Percentiles rank a stretch among this genome's conserved stretches.
Evolutionary conservation across 2,329 filamentous ascomycete genomes (phyloP).

Genomic region (Epichloe scottii): DNA sequence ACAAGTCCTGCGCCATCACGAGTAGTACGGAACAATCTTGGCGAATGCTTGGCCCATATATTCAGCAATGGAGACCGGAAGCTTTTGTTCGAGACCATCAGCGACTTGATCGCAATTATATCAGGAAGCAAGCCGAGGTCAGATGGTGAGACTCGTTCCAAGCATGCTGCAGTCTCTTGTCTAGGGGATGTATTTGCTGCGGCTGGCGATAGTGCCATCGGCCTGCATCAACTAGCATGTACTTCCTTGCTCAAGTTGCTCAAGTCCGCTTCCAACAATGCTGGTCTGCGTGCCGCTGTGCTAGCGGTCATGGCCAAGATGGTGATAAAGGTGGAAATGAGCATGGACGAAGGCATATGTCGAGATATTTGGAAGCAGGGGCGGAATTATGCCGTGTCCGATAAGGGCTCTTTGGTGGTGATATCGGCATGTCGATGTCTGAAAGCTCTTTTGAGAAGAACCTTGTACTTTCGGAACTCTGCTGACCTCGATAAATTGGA

Average conservation of each 20-base stretch:
- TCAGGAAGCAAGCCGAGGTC: conserved; percentile 59
- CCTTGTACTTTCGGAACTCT: conserved; percentile 74
- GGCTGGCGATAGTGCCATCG: conserved; percentile 88
- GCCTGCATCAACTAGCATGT: conserved; percentile 63
- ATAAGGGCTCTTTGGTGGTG: conserved; percentile 76
- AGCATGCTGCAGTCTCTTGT: conserved; percentile 79
- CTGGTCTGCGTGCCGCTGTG: conserved; percentile 67
- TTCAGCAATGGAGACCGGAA: conserved; percentile 81
- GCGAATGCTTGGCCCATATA: conserved; percentile 70
- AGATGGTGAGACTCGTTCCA: conserved; percentile 65
- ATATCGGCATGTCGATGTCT: conserved; percentile 69
- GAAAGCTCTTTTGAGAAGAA: conserved; percentile 57
- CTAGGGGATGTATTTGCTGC: conserved; percentile 80
- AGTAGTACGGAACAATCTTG: conserved; percentile 81
- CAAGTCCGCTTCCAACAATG: conserved; percentile 67
- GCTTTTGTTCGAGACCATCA: conserved; percentile 86
- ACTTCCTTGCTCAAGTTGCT: conserved; percentile 63
- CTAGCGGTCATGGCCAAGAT: conserved; percentile 68
- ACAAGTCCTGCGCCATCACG: conserved; percentile 73
- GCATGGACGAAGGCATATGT: conserved; percentile 73
- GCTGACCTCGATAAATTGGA: conserved; percentile 86
- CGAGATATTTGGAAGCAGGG: conserved; percentile 90
- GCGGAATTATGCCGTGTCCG: conserved; percentile 59
- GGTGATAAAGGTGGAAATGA: conserved; percentile 58
- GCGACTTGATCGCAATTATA: conserved; percentile 66